Base-by-base conservation (phyloP, 1,284 basidiomycete genomes). In the Athelia sp. region DNA sequence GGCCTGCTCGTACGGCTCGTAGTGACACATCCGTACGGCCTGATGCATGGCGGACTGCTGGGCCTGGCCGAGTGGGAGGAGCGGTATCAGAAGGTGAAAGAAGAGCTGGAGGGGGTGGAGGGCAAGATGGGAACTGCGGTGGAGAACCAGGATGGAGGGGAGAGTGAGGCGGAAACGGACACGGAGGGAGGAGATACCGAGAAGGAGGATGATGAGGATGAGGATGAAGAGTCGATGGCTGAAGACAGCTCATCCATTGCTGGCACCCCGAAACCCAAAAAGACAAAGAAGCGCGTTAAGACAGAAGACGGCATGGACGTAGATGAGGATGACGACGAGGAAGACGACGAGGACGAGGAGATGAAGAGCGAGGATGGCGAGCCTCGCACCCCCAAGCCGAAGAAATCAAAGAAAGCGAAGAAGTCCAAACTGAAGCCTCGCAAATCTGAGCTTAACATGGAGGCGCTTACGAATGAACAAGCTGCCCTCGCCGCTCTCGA, bases 11-110 rank as follows among this genome's bases (percentile, higher is more conserved):
- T 82, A 44, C 83, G 84, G 60, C 73, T 99, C 21, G 73, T 99
- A 38, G 60, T 81, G 52, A 98, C 94, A 0, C 96, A 99, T 70
- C 95, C 96, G 1, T 98, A 91, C 63, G 89, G 88, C 0, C 62
- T 82, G 9, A 78, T 90, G 66, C 86, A 97, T 58, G 95, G 94
- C 0, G 95, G 94, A 0, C 80, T 83, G 43, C 72, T 99, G 46
- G 81, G 84, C 44, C 69, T 84, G 3, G 72, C 75, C 0, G 82
- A 88, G 50, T 98, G 92, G 86, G 77, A 90, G 62, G 74, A 75
- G 46, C 72, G 85, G 44, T 93, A 92, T 62, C 71, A 78, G 34
- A 77, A 84, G 55, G 73, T 88, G 32, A 78, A 78, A 46, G 75
- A 78, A 22, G 79, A 92, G 56, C 66, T 89, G 50, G 75, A 79